These are phyloP conservation scores for Xylaria bambusicola DNA, from an alignment of 495 filamentous ascomycete species.

Conservation along the genomic window DNA sequence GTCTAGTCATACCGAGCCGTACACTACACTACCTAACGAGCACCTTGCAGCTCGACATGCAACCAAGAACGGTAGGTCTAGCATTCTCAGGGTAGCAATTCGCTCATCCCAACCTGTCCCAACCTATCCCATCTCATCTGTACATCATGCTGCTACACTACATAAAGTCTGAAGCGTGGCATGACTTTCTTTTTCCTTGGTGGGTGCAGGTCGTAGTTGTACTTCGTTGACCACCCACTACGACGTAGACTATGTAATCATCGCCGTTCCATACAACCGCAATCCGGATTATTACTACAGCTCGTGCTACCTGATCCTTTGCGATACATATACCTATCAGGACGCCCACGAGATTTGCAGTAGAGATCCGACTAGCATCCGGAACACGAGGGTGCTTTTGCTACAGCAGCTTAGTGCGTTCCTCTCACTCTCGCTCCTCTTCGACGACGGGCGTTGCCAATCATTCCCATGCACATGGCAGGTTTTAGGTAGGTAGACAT, in stretches of 20 bases:
- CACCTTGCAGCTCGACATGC: slow-evolving; percentile 13
- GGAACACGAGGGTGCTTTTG: neutral
- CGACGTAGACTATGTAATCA: neutral
- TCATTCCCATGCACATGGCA: neutral
- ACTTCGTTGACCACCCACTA: neutral
- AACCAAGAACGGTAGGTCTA: slow-evolving; percentile 13
- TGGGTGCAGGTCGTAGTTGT: neutral
- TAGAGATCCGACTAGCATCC: neutral
- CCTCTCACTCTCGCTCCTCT: neutral
- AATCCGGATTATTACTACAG: slow-evolving; percentile 1
- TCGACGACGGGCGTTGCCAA: neutral
- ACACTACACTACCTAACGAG: slow-evolving; percentile 8
- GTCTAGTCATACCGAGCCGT: too few relatives aligned
- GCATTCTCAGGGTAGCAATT: slow-evolving; percentile 6
- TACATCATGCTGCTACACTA: slow-evolving; percentile 14
- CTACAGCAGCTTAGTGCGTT: neutral
- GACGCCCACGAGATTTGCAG: neutral
- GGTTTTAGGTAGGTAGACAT: neutral
- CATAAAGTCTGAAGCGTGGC: slow-evolving; percentile 1
- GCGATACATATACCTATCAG: neutral
- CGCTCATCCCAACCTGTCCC: too few relatives aligned
- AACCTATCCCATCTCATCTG: slow-evolving; percentile 4
- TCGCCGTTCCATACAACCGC: neutral
- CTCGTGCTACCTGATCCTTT: slow-evolving; percentile 4
- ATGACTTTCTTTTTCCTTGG: slow-evolving; percentile 3